Evolutionary conservation across 2,329 filamentous ascomycete genomes (phyloP).

Genomic region (Aureobasidium subglaciale): DNA sequence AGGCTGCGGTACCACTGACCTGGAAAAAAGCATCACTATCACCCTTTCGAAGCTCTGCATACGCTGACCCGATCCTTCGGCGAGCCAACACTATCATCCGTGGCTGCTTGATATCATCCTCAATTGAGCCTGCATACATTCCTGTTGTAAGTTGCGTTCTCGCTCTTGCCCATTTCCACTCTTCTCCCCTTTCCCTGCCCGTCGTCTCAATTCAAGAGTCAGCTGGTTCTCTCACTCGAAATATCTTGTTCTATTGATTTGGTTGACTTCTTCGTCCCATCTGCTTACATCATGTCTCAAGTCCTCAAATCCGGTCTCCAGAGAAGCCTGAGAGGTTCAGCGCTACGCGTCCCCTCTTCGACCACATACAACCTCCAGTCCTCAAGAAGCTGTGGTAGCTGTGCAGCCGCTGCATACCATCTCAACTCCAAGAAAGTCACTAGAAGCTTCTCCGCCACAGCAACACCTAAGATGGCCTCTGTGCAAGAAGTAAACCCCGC

Average conservation of each 20-base stretch:
- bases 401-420: conserved; percentile 6
- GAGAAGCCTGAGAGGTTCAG: conserved; percentile 4
- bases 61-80: conserved; percentile 1
- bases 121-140: conserved; percentile 10
- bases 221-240: neutral
- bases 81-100: neutral
- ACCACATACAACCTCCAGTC: conserved; percentile 9
- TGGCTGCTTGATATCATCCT: conserved; percentile 10
- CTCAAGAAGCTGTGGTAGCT: conserved; percentile 10
- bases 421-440: conserved; percentile 6
- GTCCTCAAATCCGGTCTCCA: conserved; percentile 10
- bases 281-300: conserved; percentile 10
- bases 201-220: too few relatives aligned
- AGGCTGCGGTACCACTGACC: conserved; percentile 3
- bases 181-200: neutral
- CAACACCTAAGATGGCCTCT: neutral
- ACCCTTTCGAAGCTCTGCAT: conserved; percentile 1
- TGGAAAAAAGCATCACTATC: conserved; percentile 9
- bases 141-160: conserved; percentile 13
- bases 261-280: neutral
- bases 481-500: conserved; percentile 10
- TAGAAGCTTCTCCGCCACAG: conserved; percentile 8
- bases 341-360: neutral
- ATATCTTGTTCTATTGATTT: neutral
- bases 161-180: neutral